Base-by-base conservation (phyloP, 257 asterid species). In the Thymus quinquecostatus region DNA sequence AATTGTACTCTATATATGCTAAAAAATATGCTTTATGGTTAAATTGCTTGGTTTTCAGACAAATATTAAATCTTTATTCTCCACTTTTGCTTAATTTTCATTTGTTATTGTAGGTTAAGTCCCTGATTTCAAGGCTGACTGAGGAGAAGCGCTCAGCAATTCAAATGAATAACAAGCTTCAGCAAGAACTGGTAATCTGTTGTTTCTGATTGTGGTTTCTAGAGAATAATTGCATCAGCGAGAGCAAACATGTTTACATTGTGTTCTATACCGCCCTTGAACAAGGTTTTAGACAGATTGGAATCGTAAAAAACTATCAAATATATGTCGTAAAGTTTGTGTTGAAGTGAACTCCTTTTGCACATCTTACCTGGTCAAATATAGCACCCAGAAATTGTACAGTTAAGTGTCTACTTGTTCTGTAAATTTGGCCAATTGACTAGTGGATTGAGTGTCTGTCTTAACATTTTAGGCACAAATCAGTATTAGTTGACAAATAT, bases 161-260 rank as follows among this genome's bases (percentile, higher is more conserved):
- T 47, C 92, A 79, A 83, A 96, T 81, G 84, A 91, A 75, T 79
- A 80, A 74, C 71, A 88, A 81, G 86, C 94, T 93, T 83, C 94
- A 81, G 79, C 89, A 78, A 51, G 87, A 83, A 83, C 63, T 83
- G 82, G 87, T 83, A 83, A 64, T 33, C n/a, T 40, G 32, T 77
- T 63, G 13, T 59, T 59, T 50, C 49, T 36, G 48, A 51, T 60
- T 34, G 48, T 27, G 48, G 12, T 33, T 68, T 36, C 13, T 64
- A 27, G 41, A 66, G 61, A 53, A 54, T 47, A 47, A 40, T 29
- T 58, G 65, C 34, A 50, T 45, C 54, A 29, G 4, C 5, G 1
- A 70, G 58, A 59, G 33, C 1, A 21, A 51, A 27, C 71, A 36
- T 60, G 36, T 36, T 63, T 43, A 21, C 62, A 12, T 57, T 67